Evolutionary conservation across 805 yeast species (phyloP), one percentile per base, ranked within the genome.

Genomic region (Pichia pseudocactophila): DNA sequence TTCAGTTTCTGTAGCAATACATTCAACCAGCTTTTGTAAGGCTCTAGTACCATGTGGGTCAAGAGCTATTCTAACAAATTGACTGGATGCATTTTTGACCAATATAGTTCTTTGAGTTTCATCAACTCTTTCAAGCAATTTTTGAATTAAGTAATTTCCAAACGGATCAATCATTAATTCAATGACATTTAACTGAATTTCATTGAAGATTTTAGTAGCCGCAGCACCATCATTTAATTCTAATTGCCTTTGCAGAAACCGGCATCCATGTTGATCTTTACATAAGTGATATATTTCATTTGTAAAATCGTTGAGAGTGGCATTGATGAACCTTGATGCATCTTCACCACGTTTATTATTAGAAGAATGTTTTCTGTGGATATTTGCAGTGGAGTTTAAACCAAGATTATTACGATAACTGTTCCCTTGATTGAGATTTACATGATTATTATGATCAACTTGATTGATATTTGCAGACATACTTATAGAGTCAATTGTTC

Each of bases 21-120:
- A 82, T 58, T 92, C 97, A 40, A 92, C 87, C 50, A 89, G 69
- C 60, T 86, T 89, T 61, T 92, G 98, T 47, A 92, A 67, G 2
- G 97, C 96, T 51, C 98, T 74, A 1, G 97, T 92, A 11, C 98
- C 98, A 61, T 92, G 97, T 27, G 95, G 94, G 55, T 89, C 89
- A 46, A 85, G 68, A 0, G 97, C 95, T 49, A 92, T 82, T 34
- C 81, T 68, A 34, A 84, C 80, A 55, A 89, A 74, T 34, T 78
- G 79, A 2, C 83, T 76, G 3, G 88, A 71, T 5, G 94, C 86
- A 49, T 78, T 79, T 47, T 74, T 67, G 26, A 90, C 82, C 37
- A 92, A 62, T 13, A 69, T 62, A 12, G 83, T 68, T 46, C 96
- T 70, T 63, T 90, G 94, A 46, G 73, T 80, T 31, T 71, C 69